These are phyloP conservation scores for Melastoma malabathricum DNA, from an alignment of 345 rosid genomes.

Conservation along the genomic window DNA sequence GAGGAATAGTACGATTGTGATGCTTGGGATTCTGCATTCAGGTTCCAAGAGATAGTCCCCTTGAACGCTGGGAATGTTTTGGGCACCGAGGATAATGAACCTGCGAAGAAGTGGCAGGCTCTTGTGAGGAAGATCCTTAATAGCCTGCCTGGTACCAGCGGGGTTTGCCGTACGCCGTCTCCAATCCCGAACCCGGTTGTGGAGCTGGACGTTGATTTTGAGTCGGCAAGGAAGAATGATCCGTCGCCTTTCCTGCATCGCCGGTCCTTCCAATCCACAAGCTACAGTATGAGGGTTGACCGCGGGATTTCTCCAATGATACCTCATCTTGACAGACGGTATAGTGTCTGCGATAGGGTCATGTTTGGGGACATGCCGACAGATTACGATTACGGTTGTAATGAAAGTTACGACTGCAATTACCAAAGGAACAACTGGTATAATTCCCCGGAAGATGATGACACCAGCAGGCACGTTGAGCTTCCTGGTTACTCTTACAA, in stretches of 20 bases:
- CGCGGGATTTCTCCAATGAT: conserved; percentile 23
- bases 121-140: conserved; percentile 77
- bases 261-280: conserved; percentile 61
- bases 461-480: no score
- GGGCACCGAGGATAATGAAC: conserved; percentile 92
- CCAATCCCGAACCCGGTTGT: conserved; percentile 77
- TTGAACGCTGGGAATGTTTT: conserved; percentile 94
- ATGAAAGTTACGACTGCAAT: conserved; percentile 29
- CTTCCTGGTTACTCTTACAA: no score
- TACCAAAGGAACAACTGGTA: conserved; percentile 1
- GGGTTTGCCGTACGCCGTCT: conserved; percentile 52
- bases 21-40: conserved; percentile 10
- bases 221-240: conserved; percentile 23
- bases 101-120: conserved; percentile 88
- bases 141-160: conserved; percentile 58
- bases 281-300: conserved; percentile 63
- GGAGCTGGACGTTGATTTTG: conserved; percentile 81
- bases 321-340: conserved; percentile 50
- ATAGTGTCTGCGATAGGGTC: conserved; percentile 72
- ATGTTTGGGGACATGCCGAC: conserved; percentile 46
- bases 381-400: conserved; percentile 52
- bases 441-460: conserved; percentile 25
- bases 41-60: conserved; percentile 98
- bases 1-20: no score
- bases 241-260: conserved; percentile 56